Evolutionary conservation across 2,329 filamentous ascomycete species (phyloP).

Genomic region (Neurospora sp.): DNA sequence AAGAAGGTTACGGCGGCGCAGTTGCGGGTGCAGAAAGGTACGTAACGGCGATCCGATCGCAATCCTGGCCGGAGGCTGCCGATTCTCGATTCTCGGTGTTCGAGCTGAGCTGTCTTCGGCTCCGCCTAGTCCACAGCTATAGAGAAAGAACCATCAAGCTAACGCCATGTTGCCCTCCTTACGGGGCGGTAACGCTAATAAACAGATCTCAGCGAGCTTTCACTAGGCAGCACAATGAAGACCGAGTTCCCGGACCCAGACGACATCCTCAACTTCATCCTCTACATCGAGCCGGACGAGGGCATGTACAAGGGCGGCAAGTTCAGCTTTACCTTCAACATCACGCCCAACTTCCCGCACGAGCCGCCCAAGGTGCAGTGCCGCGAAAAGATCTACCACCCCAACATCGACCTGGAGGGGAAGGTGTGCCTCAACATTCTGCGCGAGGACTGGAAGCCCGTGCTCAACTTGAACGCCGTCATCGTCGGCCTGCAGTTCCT

Average conservation of each 20-base stretch:
- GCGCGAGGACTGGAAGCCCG: slow-evolving; percentile 97
- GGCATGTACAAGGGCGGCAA: slow-evolving; percentile 77
- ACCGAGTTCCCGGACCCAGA: slow-evolving; percentile 74
- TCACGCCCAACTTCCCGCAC: slow-evolving; percentile 93
- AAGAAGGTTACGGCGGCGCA: slow-evolving; percentile 98
- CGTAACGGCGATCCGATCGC: slow-evolving; percentile 8
- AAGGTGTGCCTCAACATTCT: slow-evolving; percentile 98
- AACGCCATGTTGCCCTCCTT: background rate
- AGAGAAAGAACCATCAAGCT: background rate
- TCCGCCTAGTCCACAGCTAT: background rate
- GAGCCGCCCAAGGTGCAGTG: slow-evolving; percentile 97
- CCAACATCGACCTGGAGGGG: slow-evolving; percentile 94
- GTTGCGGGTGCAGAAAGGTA: slow-evolving; percentile 91
- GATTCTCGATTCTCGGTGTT: background rate
- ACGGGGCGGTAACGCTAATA: background rate
- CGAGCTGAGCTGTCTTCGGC: background rate
- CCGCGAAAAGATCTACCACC: slow-evolving; percentile 97
- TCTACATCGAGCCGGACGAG: slow-evolving; percentile 78
- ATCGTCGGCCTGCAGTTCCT: slow-evolving; percentile 95
- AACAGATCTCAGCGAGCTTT: slow-evolving; percentile 70
- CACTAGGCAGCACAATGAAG: slow-evolving; percentile 69
- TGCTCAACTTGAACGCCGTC: slow-evolving; percentile 90
- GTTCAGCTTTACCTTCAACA: slow-evolving; percentile 85
- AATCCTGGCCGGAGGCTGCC: background rate
- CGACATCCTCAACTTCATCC: slow-evolving; percentile 75